These are phyloP conservation scores for Rhynchospora tenuis DNA, from an alignment of 176 grass and related monocot genomes.

Conservation along the genomic window DNA sequence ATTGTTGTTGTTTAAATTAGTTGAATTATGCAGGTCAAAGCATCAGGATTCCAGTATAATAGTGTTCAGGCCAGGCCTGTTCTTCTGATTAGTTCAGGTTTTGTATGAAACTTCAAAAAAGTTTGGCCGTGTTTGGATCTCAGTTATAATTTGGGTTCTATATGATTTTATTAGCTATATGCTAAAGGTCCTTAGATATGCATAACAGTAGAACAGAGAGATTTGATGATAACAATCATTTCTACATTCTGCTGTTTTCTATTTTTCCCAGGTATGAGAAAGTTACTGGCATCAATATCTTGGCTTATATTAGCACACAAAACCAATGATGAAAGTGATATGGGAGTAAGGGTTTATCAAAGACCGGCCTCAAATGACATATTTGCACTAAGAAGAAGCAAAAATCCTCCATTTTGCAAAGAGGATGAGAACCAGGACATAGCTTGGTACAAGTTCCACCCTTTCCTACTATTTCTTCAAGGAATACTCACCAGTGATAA, in stretches of 20 bases:
- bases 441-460: conserved; percentile 45
- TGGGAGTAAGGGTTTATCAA: conserved; percentile 85
- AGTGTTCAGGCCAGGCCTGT: not conserved
- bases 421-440: conserved; percentile 69
- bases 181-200: not conserved
- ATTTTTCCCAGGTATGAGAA: conserved; percentile 65
- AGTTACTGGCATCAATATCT: conserved; percentile 65
- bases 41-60: not conserved
- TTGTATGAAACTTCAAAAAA: not conserved
- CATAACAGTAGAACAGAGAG: conserved; percentile 1
- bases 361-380: conserved; percentile 79
- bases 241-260: not conserved
- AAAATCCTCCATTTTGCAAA: conserved; percentile 81
- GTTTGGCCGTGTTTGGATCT: not conserved
- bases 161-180: not conserved
- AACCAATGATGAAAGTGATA: conserved; percentile 76
- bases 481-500: not conserved
- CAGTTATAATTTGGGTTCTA: not conserved
- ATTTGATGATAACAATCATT: conserved; percentile 4
- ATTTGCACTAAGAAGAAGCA: conserved; percentile 76
- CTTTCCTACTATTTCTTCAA: not conserved
- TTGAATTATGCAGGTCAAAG: not conserved
- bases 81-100: not conserved
- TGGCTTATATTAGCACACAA: conserved; percentile 80
- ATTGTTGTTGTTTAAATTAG: not conserved